Conservation (phyloP, 176 grass and related monocot genomes). For the Phyllostachys edulis region DNA sequence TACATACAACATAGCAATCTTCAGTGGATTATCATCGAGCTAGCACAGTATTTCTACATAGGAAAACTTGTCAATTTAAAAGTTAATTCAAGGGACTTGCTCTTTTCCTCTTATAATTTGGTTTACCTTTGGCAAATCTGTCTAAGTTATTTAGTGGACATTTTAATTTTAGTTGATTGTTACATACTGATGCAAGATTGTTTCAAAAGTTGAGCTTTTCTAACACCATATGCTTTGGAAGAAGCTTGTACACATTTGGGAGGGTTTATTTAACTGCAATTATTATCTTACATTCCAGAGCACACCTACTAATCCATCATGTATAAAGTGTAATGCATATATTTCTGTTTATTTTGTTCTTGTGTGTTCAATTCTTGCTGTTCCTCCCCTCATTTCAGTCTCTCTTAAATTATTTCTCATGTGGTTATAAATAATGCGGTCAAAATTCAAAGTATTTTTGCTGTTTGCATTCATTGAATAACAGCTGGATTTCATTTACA, state of each 20-base stretch:
- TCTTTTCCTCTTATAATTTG: not conserved
- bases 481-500: conserved; percentile 22
- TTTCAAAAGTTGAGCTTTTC: not conserved
- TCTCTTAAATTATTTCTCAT: not conserved
- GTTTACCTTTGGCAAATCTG: not conserved
- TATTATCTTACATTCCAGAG: not conserved
- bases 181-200: not conserved
- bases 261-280: not conserved
- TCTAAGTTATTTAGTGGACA: not conserved
- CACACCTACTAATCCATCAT: not conserved
- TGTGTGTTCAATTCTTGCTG: not conserved
- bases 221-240: not conserved
- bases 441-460: not conserved
- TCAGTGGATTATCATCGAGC: not conserved
- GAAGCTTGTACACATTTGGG: not conserved
- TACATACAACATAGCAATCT: not conserved
- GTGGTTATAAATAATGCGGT: not conserved
- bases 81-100: not conserved
- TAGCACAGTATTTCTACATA: not conserved
- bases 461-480: not conserved
- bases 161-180: not conserved
- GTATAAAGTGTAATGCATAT: not conserved
- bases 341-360: conserved; percentile 5
- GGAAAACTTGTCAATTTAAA: not conserved
- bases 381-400: not conserved